These are phyloP conservation scores for Paramarasmius palmivorus DNA, from an alignment of 1,284 basidiomycete genomes.

Conservation along the genomic window DNA sequence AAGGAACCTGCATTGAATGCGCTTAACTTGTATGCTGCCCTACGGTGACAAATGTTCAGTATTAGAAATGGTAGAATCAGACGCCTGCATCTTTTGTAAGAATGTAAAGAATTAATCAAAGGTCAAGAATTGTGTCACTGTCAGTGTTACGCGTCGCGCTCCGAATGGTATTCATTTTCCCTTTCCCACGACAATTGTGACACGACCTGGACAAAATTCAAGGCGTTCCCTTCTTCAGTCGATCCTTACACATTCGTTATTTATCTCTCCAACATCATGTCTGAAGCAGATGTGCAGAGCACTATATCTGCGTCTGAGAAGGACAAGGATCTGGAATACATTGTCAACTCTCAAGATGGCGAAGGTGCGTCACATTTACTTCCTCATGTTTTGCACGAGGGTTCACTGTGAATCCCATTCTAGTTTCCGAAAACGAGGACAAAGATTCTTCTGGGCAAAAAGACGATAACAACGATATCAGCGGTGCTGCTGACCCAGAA, in stretches of 20 bases:
- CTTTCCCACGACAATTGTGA: background rate
- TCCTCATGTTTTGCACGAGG: constrained; percentile 56
- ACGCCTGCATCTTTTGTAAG: too few species aligned
- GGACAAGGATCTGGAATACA: constrained; percentile 20
- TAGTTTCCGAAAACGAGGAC: constrained; percentile 23
- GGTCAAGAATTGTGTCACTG: too few species aligned
- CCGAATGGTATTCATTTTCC: background rate
- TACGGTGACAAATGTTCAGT: constrained; percentile 16
- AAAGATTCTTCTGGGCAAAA: constrained; percentile 17
- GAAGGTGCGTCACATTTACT: constrained; percentile 12
- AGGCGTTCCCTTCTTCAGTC: constrained; percentile 11
- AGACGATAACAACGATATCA: constrained; percentile 1
- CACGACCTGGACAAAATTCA: constrained; percentile 2
- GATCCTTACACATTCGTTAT: constrained; percentile 24
- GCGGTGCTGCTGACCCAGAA: background rate
- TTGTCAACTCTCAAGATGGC: constrained; percentile 17
- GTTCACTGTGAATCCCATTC: constrained; percentile 17
- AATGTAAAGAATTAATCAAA: too few species aligned
- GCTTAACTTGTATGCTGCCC: constrained; percentile 66
- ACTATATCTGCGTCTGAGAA: constrained; percentile 26
- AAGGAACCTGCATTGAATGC: constrained; percentile 75
- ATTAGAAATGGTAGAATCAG: background rate
- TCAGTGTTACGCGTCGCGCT: background rate
- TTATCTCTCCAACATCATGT: constrained; percentile 37
- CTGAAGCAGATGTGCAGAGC: constrained; percentile 39